Base-by-base conservation (phyloP, 2,329 filamentous ascomycete species). In the Sclerotiophoma versabilis region DNA sequence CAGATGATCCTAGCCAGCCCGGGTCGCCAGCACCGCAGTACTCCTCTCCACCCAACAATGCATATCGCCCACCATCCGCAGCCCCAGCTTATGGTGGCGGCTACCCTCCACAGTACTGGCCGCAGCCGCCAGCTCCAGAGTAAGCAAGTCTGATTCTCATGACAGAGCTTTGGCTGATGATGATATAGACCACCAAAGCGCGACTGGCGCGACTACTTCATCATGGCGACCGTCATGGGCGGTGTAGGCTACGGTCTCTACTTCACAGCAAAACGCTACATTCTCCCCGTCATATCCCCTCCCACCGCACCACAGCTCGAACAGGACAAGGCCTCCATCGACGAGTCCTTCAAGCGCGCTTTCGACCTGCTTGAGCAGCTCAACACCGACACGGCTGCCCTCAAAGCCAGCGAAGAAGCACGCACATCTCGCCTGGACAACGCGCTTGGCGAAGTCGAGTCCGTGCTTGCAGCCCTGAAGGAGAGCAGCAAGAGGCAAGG, bases 131-230 rank as follows among this genome's bases (percentile, higher is more conserved):
- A 27, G 80, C 82, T 26, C 83, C 81, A 60, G 81, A 84, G 80
- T 82, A 74, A 68, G 79, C 5, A 27, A 9, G 1, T 3, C 3
- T 2, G 14, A n/a, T n/a, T 11, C 12, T 17, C 19, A 10, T 17
- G 7, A 20, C n/a, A 23, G 2, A 15, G 30, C 9, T 10, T 30
- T 5, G 15, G 49, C 69, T 70, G 52, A 72, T 49, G 22, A 3
- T 4, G 7, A 7, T 1, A 42, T 8, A 76, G 73, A 49, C 69
- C 87, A 2, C 92, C 92, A 3, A 88, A 87, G 72, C 83, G 95
- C 70, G 95, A 99, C 77, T 99, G 95, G 95, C 85, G 96, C 58
- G 95, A 99, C 73, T 98, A 92, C 90, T 99, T 99, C 77, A 98
- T 99, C 76, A 96, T 98, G 92, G 95, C 95, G 7, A 99, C 95